Evolutionary conservation across 192 early-diverging fungal genomes (phyloP), one percentile per base, ranked within the genome.

Genomic region (Bifiguratus adelaidae): DNA sequence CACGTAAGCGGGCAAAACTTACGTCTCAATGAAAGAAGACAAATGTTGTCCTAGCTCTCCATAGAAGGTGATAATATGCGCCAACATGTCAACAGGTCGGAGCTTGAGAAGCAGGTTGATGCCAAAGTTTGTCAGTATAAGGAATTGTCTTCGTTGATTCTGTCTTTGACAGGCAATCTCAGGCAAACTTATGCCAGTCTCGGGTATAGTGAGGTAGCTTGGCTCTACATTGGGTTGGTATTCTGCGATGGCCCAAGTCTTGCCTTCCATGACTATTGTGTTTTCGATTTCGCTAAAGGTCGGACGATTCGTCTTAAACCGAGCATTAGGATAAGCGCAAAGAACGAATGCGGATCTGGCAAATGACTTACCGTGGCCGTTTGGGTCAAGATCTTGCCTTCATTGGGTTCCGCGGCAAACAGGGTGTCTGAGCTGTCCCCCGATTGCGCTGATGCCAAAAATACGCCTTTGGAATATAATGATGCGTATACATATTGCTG

Each of bases 181-280:
- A 50, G 88, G 89, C 30, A 69, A 54, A 12, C 42, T 23, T 11
- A 74, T 50, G 18, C 53, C 49, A 0, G 48, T 33, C 36, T 49
- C 56, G 20, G 58, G 53, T 20, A 33, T n/a, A 33, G 8, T 8
- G 8, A 33, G 32, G 32, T 8, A 9, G 32, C 32, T 33, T 8
- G 32, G 32, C 8, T 54, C 45, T 22, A 51, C 50, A 38, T 48
- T 41, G 22, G 25, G 52, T 4, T 63, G 52, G n/a, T 54, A 21
- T 42, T 88, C 88, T 3, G 73, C 72, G 41, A 96, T 87, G 7
- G 78, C 81, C 79, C 86, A 85, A 2, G 87, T 84, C 47, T 85
- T 86, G 15, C 92, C 92, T 41, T 88, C 81, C 13, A 91, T 52
- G 8, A 68, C 66, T 25, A 69, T 44, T 13, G 58, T 44, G 28